Percentiles rank a stretch among this genome's conserved stretches.
Conservation (phyloP, 495 filamentous ascomycete species). For the Cetradonia linearis region DNA sequence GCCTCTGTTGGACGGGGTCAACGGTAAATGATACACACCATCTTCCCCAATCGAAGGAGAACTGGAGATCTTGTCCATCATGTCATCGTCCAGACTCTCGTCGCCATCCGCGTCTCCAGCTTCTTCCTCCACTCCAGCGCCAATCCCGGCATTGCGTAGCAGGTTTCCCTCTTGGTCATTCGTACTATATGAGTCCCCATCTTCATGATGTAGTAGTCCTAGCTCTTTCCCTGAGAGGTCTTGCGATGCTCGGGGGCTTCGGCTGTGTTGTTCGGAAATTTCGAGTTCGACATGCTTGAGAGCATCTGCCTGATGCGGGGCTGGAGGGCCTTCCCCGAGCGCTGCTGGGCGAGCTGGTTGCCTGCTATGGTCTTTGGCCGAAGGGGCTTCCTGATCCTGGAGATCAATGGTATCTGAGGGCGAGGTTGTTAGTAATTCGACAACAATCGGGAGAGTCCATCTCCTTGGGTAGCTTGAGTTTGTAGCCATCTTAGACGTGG, state of each 20-base stretch:
- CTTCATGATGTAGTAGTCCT: conserved; percentile 40
- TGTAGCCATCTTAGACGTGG: conserved; percentile 9
- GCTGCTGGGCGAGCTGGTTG: conserved; percentile 42
- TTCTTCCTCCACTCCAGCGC: conserved; percentile 42
- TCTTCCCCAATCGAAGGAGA: conserved; percentile 91
- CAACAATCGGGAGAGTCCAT: background rate
- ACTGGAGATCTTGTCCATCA: conserved; percentile 95
- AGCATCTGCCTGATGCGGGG: conserved; percentile 76
- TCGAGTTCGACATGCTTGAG: conserved; percentile 72
- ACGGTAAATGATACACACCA: conserved; percentile 61
- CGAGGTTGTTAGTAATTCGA: conserved; percentile 17
- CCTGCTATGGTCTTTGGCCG: conserved; percentile 66
- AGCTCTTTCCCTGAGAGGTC: conserved; percentile 27
- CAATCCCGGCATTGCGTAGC: conserved; percentile 29
- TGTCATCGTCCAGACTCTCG: conserved; percentile 72
- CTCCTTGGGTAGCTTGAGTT: background rate
- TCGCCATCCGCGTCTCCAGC: conserved; percentile 68
- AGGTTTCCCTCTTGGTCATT: conserved; percentile 40
- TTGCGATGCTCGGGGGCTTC: conserved; percentile 38
- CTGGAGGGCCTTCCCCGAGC: conserved; percentile 48
- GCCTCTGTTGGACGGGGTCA: conserved; percentile 33
- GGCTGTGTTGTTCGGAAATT: conserved; percentile 51
- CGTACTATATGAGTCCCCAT: conserved; percentile 40
- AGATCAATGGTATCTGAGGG: conserved; percentile 84
- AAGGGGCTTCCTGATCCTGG: conserved; percentile 70